phyloP scores from a whole-genome alignment of 1,284 basidiomycete species.

The Irpex sp. region DNA sequence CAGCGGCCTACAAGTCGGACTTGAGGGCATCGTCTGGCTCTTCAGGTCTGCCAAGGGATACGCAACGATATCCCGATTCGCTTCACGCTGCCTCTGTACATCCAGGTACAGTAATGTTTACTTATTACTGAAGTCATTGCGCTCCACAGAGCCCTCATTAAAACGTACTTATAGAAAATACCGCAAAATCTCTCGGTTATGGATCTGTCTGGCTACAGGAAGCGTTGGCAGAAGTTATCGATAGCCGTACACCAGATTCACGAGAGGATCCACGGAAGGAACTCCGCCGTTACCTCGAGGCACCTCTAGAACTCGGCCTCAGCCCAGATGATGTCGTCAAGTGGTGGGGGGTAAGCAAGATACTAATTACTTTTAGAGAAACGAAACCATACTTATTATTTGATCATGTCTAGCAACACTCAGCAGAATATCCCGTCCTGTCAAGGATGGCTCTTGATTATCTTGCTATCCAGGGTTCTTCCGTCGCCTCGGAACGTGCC shows the following conservation, averaged over 20 bases:
- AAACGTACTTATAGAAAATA: not conserved
- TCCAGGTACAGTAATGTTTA: no score
- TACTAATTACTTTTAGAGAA: not conserved
- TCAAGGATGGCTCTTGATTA: constrained; percentile 6
- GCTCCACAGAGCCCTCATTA: not conserved
- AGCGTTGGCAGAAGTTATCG: not conserved
- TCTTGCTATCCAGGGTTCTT: constrained; percentile 2
- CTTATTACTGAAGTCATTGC: not conserved
- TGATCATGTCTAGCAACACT: constrained; percentile 15
- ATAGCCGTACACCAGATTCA: not conserved
- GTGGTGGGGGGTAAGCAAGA: constrained; percentile 2
- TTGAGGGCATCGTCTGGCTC: no score
- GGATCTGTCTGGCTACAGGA: not conserved
- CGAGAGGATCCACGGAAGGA: constrained; percentile 3
- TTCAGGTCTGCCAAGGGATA: no score
- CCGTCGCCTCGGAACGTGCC: not conserved
- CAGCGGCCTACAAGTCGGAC: no score
- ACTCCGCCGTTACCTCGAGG: constrained; percentile 9
- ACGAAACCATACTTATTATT: not conserved
- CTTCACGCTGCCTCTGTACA: no score
- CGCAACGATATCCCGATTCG: no score
- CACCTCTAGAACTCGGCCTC: not conserved
- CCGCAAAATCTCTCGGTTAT: not conserved
- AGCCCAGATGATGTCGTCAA: not conserved
- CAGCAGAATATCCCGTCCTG: constrained; percentile 29